Evolutionary conservation across 2,329 filamentous ascomycete genomes (phyloP).

Genomic region (Zymoseptoria pseudotritici): DNA sequence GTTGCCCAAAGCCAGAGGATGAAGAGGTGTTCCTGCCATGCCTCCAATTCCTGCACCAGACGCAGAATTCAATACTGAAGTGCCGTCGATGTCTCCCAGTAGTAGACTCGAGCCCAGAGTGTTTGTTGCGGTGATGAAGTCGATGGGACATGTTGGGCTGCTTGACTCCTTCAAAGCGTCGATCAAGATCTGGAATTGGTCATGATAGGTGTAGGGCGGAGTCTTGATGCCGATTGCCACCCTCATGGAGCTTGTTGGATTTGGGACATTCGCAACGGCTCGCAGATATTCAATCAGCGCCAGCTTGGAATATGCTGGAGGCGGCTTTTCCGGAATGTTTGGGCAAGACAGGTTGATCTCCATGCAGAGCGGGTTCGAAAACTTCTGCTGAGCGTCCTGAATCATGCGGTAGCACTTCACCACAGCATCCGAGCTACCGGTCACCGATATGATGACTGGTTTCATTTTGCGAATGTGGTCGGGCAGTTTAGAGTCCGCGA

Average conservation of each 20-base stretch:
- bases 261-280: conserved; percentile 29
- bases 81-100: conserved; percentile 29
- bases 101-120: conserved; percentile 64
- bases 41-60: conserved; percentile 57
- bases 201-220: conserved; percentile 66
- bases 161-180: conserved; percentile 39
- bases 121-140: conserved; percentile 68
- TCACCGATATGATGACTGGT: conserved; percentile 63
- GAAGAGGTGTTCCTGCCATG: conserved; percentile 63
- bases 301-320: conserved; percentile 58
- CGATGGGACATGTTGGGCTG: conserved; percentile 40
- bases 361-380: conserved; percentile 51
- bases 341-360: conserved; percentile 75
- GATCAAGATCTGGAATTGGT: conserved; percentile 55
- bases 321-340: conserved; percentile 61
- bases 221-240: conserved; percentile 61
- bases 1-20: conserved; percentile 68
- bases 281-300: conserved; percentile 50
- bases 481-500: conserved; percentile 14
- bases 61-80: conserved; percentile 44
- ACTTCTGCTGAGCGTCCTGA: conserved; percentile 27
- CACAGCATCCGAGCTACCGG: conserved; percentile 54
- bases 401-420: conserved; percentile 49
- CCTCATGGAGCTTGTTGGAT: conserved; percentile 1
- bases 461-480: conserved; percentile 35